Percentiles rank a stretch among this genome's conserved stretches.
phyloP scores from a whole-genome alignment of 176 grass and related monocot genomes.

The Hsuehochloa calcarea region DNA sequence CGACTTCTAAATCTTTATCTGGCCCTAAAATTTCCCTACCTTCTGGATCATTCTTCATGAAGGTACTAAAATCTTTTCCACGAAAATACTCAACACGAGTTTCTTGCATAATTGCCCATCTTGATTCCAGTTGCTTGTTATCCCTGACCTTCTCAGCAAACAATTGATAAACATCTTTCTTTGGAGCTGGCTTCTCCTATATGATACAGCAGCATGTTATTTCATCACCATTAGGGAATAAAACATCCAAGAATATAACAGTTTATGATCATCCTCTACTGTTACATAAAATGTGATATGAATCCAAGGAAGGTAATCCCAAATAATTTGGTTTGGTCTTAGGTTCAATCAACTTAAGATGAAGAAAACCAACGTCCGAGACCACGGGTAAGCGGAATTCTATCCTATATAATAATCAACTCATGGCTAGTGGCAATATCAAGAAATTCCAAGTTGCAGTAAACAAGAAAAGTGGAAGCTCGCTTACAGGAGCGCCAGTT shows the following conservation, averaged over 20 bases:
- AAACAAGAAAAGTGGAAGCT: not conserved
- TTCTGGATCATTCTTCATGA: conserved; percentile 90
- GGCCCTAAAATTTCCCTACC: conserved; percentile 70
- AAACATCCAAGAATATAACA: not conserved
- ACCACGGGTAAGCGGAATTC: not conserved
- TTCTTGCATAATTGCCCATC: conserved; percentile 99
- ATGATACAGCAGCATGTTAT: conserved; percentile 22
- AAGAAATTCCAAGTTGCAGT: not conserved
- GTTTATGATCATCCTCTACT: not conserved
- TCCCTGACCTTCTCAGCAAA: conserved; percentile 99
- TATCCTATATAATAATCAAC: not conserved
- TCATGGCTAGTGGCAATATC: not conserved
- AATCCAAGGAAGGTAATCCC: not conserved
- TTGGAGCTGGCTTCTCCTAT: conserved; percentile 62
- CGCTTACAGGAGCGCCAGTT: not conserved
- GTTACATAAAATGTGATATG: not conserved
- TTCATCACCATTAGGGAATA: not conserved
- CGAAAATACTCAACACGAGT: conserved; percentile 98
- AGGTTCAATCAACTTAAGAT: not conserved
- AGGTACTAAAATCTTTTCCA: conserved; percentile 86
- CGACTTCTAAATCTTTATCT: conserved; percentile 82
- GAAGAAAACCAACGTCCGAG: not conserved
- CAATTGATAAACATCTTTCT: conserved; percentile 86
- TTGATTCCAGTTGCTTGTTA: conserved; percentile 92
- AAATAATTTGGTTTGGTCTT: not conserved